Evolutionary conservation across 192 early-diverging fungal genomes (phyloP), one percentile per base, ranked within the genome.

Genomic region (Borealophlyctis nickersoniae): DNA sequence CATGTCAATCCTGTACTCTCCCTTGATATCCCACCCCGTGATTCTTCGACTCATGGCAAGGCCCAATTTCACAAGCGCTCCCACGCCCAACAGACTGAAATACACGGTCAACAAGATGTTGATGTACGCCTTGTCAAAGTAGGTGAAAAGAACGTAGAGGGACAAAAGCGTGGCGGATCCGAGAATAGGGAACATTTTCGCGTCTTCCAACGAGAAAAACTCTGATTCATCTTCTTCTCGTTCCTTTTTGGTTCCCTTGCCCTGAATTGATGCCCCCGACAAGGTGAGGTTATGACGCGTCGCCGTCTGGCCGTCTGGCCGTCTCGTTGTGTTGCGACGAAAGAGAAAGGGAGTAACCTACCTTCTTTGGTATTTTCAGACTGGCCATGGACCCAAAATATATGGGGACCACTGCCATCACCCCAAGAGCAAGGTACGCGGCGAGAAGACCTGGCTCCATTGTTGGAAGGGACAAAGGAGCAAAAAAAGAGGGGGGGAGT

Each of bases 181-280:
- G 62, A 94, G 86, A 22, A 98, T 62, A 2, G 95, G 95, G 68
- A 96, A 94, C 90, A 87, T 86, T 62, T 92, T 90, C 26, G 95
- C 95, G 67, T 98, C 95, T 60, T 89, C 81, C 0, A 91, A 66
- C 9, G 88, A 84, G 62, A 98, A 88, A 50, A 86, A 86, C 59
- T 98, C 95, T 31, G 62, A 58, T 51, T 80, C 85, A 13, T 89
- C 86, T 16, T 87, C 81, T 56, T 88, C 85, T 0, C 86, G 84
- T 60, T 84, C 57, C 49, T 52, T 63, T 32, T 52, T 72, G 48
- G 45, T 23, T n/a, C 36, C 26, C 33, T 4, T 55, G 23, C 14
- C 19, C 53, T 1, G 53, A 24, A 30, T n/a, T 55, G 53, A n/a
- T 14, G 16, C 0, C 53, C 16, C 23, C 9, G n/a, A 34, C 16